Conservation (phyloP, 2,329 filamentous ascomycete species). For the Scedosporium boydii region DNA sequence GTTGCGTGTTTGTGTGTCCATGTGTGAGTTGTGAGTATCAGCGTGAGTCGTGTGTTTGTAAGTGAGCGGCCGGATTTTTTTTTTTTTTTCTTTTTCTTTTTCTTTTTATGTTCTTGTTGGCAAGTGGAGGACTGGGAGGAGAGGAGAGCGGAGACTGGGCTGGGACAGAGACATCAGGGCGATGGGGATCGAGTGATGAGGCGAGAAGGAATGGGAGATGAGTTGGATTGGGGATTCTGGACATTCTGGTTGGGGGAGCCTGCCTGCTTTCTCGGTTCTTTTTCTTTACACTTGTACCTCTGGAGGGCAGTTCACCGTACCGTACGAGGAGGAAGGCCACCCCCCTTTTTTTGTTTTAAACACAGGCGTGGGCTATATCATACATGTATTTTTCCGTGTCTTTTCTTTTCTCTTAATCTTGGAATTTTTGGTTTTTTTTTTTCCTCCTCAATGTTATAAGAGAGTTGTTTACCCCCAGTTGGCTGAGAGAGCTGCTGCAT, state of each 20-base stretch:
- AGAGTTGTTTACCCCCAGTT: neutral
- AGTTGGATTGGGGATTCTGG: neutral
- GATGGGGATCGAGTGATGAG: neutral
- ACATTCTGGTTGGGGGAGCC: neutral
- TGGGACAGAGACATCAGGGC: neutral
- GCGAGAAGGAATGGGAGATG: neutral
- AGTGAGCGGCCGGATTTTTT: neutral
- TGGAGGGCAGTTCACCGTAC: neutral
- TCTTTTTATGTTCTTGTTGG: too few species aligned
- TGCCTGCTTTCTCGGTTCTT: neutral
- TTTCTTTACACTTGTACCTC: neutral
- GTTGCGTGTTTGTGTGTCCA: neutral
- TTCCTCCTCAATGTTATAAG: neutral
- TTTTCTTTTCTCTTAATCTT: neutral
- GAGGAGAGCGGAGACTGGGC: neutral
- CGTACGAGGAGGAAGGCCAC: neutral
- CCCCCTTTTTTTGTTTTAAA: neutral
- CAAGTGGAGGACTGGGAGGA: neutral
- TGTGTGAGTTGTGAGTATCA: neutral
- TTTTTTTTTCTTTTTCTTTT: too few species aligned
- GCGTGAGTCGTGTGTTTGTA: neutral
- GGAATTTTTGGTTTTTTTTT: neutral
- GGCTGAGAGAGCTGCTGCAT: too few species aligned
- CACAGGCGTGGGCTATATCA: neutral
- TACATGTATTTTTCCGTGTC: conserved; percentile 1